phyloP scores from a whole-genome alignment of 2,329 filamentous ascomycete genomes.

The Phyllosticta citrichinensis region DNA sequence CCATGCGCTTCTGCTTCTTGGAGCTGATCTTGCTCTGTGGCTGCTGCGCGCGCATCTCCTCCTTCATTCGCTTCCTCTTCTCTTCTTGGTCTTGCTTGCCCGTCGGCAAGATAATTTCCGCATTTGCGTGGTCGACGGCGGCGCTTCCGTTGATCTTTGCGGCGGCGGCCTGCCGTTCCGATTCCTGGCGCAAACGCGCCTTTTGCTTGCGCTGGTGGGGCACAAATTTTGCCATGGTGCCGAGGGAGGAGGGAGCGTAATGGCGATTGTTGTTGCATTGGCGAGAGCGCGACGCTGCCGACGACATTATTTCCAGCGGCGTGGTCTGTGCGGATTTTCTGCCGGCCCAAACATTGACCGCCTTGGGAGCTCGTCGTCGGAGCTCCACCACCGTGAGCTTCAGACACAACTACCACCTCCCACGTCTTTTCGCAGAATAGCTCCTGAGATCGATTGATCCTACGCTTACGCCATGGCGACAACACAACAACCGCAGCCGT shows the following conservation, averaged over 20 bases:
- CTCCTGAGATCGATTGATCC: background rate
- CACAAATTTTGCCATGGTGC: constrained; percentile 31
- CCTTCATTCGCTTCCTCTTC: constrained; percentile 41
- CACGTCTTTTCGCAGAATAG: background rate
- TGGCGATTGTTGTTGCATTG: background rate
- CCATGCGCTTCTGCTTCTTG: constrained; percentile 58
- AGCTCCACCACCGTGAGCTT: background rate
- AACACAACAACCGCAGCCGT: background rate
- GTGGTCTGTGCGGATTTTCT: too few relatives aligned
- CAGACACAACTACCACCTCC: background rate
- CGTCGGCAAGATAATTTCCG: constrained; percentile 34
- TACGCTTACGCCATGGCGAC: background rate
- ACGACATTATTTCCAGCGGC: constrained; percentile 1
- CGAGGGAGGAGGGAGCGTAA: background rate
- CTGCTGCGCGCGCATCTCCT: constrained; percentile 43
- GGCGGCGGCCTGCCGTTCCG: constrained; percentile 19
- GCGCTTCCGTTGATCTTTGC: constrained; percentile 19
- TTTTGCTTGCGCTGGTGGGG: constrained; percentile 51
- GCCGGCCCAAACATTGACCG: background rate
- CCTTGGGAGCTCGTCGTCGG: too few relatives aligned
- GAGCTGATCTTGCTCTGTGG: constrained; percentile 46
- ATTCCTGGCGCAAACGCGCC: constrained; percentile 53
- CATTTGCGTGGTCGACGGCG: constrained; percentile 44
- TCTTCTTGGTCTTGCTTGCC: constrained; percentile 45
- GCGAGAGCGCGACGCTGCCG: background rate